Conservation (phyloP, 176 grass and related monocot genomes). For the Oryza brachyantha region DNA sequence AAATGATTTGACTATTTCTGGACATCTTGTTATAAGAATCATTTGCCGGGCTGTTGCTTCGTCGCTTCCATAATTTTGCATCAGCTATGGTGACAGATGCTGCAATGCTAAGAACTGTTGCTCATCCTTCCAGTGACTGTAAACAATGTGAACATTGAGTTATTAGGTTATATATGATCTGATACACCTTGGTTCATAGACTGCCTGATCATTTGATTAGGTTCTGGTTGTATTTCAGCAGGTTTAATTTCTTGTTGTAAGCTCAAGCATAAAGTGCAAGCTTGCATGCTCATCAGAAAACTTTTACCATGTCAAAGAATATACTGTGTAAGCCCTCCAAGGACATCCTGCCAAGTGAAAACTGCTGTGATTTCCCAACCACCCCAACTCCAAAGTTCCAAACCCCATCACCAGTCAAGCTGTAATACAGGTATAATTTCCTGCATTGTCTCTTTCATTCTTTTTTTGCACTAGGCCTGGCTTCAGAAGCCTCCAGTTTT, state of each 20-base stretch:
- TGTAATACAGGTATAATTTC: background rate
- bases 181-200: background rate
- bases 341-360: slow-evolving; percentile 26
- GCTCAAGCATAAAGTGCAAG: background rate
- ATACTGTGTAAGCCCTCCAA: background rate
- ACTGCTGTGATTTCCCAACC: slow-evolving; percentile 23
- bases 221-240: background rate
- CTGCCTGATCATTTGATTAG: background rate
- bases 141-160: background rate
- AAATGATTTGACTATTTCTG: slow-evolving; percentile 24
- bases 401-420: background rate
- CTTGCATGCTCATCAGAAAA: background rate
- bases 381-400: background rate
- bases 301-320: slow-evolving; percentile 33
- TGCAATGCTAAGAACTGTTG: background rate
- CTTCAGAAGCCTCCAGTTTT: slow-evolving; percentile 26
- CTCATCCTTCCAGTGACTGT: background rate
- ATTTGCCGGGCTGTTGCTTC: background rate
- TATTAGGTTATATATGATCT: background rate
- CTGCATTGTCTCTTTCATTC: background rate
- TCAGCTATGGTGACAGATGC: background rate
- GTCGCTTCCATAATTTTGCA: slow-evolving; percentile 14
- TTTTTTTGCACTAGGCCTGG: slow-evolving; percentile 5
- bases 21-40: background rate
- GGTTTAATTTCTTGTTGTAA: background rate